Base-by-base conservation (phyloP, 306 rosid species). In the Betula pendula region DNA sequence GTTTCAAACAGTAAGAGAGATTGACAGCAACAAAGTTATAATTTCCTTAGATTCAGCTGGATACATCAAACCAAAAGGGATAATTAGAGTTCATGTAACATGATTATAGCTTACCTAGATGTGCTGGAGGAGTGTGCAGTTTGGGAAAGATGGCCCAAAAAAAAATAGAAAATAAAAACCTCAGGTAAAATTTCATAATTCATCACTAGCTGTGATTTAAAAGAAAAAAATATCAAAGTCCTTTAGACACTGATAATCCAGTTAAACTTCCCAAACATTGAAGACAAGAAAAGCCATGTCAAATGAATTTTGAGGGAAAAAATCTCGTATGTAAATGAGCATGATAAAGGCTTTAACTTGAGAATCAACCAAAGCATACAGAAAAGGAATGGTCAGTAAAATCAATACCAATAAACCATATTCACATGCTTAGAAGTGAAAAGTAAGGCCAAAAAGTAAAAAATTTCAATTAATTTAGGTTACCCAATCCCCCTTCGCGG, bases 351-450 rank as follows among this genome's bases (percentile, higher is more conserved):
- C 69, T 71, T 15, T 60, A 74, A 68, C 73, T 49, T 89, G 24
- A 53, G 62, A 72, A 77, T 79, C 75, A 81, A 77, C 29, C 35
- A 15, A 79, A 70, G 52, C 53, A 38, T 2, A 20, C 4, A 65
- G 43, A 7, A 62, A 65, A 62, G 15, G 19, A 62, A 17, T 33
- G 10, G 27, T 67, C 68, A 27, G 43, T 12, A 1, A 43, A 78
- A 8, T 19, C 24, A 62, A 62, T 22, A 65, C 38, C 77, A 55
- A 47, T 10, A 5, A 16, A 70, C 15, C 13, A 47, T 19, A n/a
- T 56, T 59, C 13, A 19, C 43, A 19, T 43, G 48, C 82, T 53
- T 60, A 17, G 50, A 76, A 85, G 80, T 45, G 71, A 74, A 80
- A 38, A 70, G 48, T 51, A 71, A 8, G 12, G 48, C 4, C 68